Percentiles rank a stretch among this genome's conserved stretches.
Evolutionary conservation across 768 basidiomycete species (phyloP).

Genomic region (Lepiota venenata): DNA sequence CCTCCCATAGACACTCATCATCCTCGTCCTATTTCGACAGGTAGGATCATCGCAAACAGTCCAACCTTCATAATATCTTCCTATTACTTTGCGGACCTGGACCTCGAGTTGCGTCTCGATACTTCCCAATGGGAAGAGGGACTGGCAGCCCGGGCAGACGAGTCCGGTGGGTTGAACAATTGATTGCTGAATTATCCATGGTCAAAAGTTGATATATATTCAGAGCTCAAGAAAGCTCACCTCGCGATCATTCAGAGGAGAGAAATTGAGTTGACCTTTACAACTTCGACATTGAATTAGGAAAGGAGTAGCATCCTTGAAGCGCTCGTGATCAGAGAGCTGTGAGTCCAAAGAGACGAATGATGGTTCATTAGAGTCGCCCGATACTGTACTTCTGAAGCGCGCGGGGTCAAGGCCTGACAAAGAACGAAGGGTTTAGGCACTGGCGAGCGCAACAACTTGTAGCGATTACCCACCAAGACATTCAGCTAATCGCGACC

Average conservation of each 20-base stretch:
- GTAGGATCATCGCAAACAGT: constrained; percentile 82
- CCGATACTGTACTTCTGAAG: constrained; percentile 29
- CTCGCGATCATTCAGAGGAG: constrained; percentile 55
- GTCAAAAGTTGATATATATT: constrained; percentile 2
- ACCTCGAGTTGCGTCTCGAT: constrained; percentile 82
- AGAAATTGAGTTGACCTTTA: constrained; percentile 52
- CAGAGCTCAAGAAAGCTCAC: constrained; percentile 29
- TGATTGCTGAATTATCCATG: constrained; percentile 48
- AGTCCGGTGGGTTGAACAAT: constrained; percentile 65
- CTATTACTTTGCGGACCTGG: constrained; percentile 76
- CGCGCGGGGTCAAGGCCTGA: constrained; percentile 31
- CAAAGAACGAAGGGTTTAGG: constrained; percentile 29
- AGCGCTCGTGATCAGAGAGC: constrained; percentile 84
- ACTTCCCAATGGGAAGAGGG: constrained; percentile 50
- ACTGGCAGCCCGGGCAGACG: constrained; percentile 65
- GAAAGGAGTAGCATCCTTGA: constrained; percentile 72
- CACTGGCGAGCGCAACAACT: not conserved
- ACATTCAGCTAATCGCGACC: constrained; percentile 89
- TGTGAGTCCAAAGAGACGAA: constrained; percentile 87
- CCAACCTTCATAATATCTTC: constrained; percentile 87
- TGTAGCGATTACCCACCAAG: constrained; percentile 53
- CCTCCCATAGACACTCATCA: constrained; percentile 90
- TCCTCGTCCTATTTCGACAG: constrained; percentile 82
- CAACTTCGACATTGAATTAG: constrained; percentile 77
- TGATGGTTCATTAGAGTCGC: constrained; percentile 48